Evolutionary conservation across 768 basidiomycete species (phyloP), one percentile per base, ranked within the genome.

Genomic region (Leccinum arenicola): DNA sequence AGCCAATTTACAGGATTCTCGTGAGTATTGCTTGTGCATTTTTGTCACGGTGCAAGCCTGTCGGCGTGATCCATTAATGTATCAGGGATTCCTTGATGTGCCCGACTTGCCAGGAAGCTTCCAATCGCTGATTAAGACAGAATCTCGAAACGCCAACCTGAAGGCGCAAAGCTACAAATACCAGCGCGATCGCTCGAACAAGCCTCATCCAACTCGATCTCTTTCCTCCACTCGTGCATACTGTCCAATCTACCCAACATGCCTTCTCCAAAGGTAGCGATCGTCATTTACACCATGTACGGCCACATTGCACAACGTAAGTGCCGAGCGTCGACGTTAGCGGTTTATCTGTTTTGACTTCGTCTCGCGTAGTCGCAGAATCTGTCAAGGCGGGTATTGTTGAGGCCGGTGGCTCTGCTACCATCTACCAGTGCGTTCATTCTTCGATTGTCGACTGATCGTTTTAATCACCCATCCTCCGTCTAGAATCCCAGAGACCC

Each of bases 401-500:
- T 29, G 60, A 58, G 10, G 81, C 78, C 27, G 85, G 85, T 21
- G 86, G 86, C 4, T 68, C 72, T 4, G 82, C 77, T 11, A 70
- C 68, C 40, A 83, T 87, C 61, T 83, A 75, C 70, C 84, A 86
- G 85, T 86, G 64, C 58, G 82, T 78, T 8, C 38, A 4, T 49
- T n/a, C 12, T 1, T 9, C 15, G 14, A n/a, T 36, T 33, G 51
- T 19, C 6, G 60, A 36, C n/a, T 11, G 7, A 29, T 45, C 25
- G 19, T 12, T 38, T 4, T 52, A 9, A 61, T 51, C 35, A 8
- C 58, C 40, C 15, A 27, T 19, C 38, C n/a, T 29, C 10, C 27
- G n/a, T 21, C 12, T 35, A 91, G 89, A 72, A 82, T 95, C 58
- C 70, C 84, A 52, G 93, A 95, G 76, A 95, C 92, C 3, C 86